Evolutionary conservation across 176 grass and related monocot species (phyloP).

Genomic region (Oryza nivara): DNA sequence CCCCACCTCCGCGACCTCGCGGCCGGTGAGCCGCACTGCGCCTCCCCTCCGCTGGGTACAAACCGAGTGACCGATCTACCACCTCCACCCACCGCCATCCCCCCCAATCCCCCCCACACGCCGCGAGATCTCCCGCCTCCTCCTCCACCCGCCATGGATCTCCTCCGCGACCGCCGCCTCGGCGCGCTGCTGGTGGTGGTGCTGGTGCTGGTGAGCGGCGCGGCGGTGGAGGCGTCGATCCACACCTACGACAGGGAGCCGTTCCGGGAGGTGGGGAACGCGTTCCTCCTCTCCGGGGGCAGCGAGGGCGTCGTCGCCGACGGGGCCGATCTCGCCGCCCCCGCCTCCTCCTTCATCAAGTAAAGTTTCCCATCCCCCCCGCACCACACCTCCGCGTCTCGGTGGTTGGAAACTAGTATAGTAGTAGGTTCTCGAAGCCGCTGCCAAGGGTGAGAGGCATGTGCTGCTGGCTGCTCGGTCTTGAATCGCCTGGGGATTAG

Average conservation of each 20-base stretch:
- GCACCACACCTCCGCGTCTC: background rate
- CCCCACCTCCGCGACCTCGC: background rate
- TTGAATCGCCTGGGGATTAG: background rate
- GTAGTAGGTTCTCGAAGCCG: constrained; percentile 15
- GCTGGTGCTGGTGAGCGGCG: background rate
- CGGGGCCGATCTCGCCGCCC: constrained; percentile 27
- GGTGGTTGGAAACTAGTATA: background rate
- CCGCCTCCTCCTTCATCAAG: constrained; percentile 54
- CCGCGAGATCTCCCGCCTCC: constrained; percentile 38
- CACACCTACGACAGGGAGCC: constrained; percentile 87
- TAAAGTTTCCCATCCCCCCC: background rate
- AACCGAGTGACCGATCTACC: constrained; percentile 55
- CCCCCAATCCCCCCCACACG: background rate
- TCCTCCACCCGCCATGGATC: constrained; percentile 66
- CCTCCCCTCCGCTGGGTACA: background rate
- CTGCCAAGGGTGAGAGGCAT: too few species aligned
- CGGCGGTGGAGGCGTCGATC: constrained; percentile 76
- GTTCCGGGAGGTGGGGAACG: constrained; percentile 96
- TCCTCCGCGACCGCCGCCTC: constrained; percentile 46
- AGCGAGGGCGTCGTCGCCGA: constrained; percentile 91
- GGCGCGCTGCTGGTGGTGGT: constrained; percentile 20
- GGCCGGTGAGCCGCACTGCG: constrained; percentile 17
- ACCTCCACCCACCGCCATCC: constrained; percentile 26
- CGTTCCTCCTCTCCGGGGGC: constrained; percentile 96
- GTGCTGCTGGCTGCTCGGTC: background rate